Evolutionary conservation across 306 rosid genomes (phyloP).

Genomic region (Begonia peltatifolia): DNA sequence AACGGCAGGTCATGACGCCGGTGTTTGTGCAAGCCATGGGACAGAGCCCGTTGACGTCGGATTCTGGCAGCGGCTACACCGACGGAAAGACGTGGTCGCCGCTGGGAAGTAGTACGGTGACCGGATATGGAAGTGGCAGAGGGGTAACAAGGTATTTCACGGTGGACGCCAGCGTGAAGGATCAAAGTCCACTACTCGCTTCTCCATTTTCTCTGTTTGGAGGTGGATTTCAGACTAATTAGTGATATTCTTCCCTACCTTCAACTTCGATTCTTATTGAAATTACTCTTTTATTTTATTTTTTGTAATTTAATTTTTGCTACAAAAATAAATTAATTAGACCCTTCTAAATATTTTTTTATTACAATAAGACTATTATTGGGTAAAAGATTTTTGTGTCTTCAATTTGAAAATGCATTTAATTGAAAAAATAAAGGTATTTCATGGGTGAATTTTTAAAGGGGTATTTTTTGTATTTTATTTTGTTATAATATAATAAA

Average conservation of each 20-base stretch:
- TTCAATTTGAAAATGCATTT: too few relatives aligned
- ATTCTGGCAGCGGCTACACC: constrained; percentile 1
- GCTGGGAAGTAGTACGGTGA: constrained; percentile 8
- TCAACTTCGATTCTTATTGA: not conserved
- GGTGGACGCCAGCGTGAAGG: constrained; percentile 41
- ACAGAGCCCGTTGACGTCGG: constrained; percentile 16
- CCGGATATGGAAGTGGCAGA: constrained; percentile 9
- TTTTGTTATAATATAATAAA: too few relatives aligned
- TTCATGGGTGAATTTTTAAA: too few relatives aligned
- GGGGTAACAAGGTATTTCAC: constrained; percentile 21
- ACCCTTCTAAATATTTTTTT: too few relatives aligned
- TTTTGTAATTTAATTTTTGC: not conserved
- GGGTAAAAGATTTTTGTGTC: too few relatives aligned
- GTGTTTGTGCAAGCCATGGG: constrained; percentile 1
- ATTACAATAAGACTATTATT: too few relatives aligned
- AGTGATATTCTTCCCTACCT: too few relatives aligned
- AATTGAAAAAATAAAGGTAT: too few relatives aligned
- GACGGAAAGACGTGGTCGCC: constrained; percentile 5
- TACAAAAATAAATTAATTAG: too few relatives aligned
- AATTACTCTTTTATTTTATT: not conserved
- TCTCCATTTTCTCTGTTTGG: constrained; percentile 84
- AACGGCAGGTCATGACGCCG: constrained; percentile 1
- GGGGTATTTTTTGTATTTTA: too few relatives aligned
- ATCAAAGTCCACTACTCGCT: constrained; percentile 42
- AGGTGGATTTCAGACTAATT: constrained; percentile 40